Percentiles rank a stretch among this genome's conserved stretches.
These are phyloP conservation scores for Codiaeum variegatum DNA, from an alignment of 441 rosid genomes.

Conservation along the genomic window DNA sequence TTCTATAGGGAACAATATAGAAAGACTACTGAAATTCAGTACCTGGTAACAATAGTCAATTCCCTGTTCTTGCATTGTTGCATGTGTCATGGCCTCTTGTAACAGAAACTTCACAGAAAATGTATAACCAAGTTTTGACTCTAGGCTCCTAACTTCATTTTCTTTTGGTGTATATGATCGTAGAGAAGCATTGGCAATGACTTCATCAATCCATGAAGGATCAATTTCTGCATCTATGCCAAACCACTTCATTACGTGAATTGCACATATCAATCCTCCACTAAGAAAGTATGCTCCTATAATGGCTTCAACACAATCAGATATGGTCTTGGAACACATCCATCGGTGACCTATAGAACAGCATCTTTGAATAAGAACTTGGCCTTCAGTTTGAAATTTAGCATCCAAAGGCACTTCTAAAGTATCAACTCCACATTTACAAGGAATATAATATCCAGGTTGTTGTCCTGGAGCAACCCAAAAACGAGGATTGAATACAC, in stretches of 20 bases:
- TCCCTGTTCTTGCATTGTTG: slow-evolving; percentile 46
- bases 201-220: slow-evolving; percentile 37
- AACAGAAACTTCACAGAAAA: slow-evolving; percentile 69
- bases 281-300: slow-evolving; percentile 75
- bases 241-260: slow-evolving; percentile 82
- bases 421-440: slow-evolving; percentile 62
- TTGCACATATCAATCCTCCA: slow-evolving; percentile 67
- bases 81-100: slow-evolving; percentile 82
- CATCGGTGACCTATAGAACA: slow-evolving; percentile 90
- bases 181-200: slow-evolving; percentile 45
- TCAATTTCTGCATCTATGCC: slow-evolving; percentile 57
- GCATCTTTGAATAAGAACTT: slow-evolving; percentile 49
- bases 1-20: not conserved
- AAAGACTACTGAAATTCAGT: slow-evolving; percentile 11
- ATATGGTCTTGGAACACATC: slow-evolving; percentile 78
- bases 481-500: slow-evolving; percentile 83
- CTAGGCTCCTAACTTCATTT: slow-evolving; percentile 46
- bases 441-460: slow-evolving; percentile 50
- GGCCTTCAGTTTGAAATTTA: slow-evolving; percentile 49
- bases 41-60: slow-evolving; percentile 69
- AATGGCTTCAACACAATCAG: slow-evolving; percentile 88
- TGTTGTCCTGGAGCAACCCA: slow-evolving; percentile 93
- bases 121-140: slow-evolving; percentile 58
- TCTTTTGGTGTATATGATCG: slow-evolving; percentile 39
- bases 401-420: slow-evolving; percentile 70